These are phyloP conservation scores for Torulaspora gathmanii DNA, from an alignment of 805 yeast genomes.

Conservation along the genomic window DNA sequence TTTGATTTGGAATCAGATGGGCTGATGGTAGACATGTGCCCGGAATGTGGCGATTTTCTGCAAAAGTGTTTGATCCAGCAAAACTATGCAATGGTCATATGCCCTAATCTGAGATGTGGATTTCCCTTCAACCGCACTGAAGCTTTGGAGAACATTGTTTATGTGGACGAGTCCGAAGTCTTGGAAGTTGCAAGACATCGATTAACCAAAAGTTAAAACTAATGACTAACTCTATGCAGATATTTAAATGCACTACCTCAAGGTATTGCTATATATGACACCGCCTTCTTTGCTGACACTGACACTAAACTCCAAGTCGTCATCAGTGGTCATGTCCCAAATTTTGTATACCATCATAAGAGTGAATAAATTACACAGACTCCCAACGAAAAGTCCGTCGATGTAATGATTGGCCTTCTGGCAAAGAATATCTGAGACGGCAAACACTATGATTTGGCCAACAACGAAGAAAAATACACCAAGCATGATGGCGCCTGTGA, in stretches of 20 bases:
- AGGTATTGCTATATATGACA: slow-evolving; percentile 21
- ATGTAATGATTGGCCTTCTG: slow-evolving; percentile 71
- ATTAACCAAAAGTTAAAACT: slow-evolving; percentile 12
- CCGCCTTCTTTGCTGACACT: slow-evolving; percentile 45
- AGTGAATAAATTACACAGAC: slow-evolving; percentile 72
- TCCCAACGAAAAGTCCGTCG: slow-evolving; percentile 84
- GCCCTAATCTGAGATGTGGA: slow-evolving; percentile 27
- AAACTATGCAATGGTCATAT: slow-evolving; percentile 33
- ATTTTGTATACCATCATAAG: slow-evolving; percentile 93
- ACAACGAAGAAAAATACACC: slow-evolving; percentile 68
- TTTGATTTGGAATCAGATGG: slow-evolving; percentile 1
- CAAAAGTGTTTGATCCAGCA: slow-evolving; percentile 34
- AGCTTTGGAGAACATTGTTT: slow-evolving; percentile 21
- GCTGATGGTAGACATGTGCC: slow-evolving; percentile 19
- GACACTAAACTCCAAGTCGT: slow-evolving; percentile 89
- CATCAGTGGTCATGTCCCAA: slow-evolving; percentile 94
- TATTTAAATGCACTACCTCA: slow-evolving; percentile 4
- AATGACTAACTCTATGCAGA: neutral
- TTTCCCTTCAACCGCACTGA: slow-evolving; percentile 31
- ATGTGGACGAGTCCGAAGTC: slow-evolving; percentile 30
- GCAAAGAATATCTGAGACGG: slow-evolving; percentile 63
- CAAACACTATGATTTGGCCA: slow-evolving; percentile 78
- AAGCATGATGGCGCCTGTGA: slow-evolving; percentile 73
- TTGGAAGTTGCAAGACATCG: slow-evolving; percentile 27
- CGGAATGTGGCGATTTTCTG: slow-evolving; percentile 24